Evolutionary conservation across 2,329 filamentous ascomycete genomes (phyloP), one percentile per base, ranked within the genome.

Genomic region (Coniochaeta prunicola): DNA sequence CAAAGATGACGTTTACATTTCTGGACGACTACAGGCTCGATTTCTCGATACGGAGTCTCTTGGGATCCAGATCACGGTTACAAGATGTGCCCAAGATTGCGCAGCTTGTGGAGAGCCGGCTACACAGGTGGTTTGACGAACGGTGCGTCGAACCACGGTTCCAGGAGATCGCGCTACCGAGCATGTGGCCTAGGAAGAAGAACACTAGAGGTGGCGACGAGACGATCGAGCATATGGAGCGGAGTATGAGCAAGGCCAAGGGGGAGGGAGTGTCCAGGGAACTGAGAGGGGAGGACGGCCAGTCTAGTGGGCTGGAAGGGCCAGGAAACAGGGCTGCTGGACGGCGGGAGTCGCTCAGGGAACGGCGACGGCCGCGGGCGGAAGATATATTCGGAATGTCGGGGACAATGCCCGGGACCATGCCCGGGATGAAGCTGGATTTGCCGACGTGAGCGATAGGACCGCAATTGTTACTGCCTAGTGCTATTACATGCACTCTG

Each of bases 1-100:
- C 94, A 3, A 96, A 92, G 70, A 88, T 99, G 72, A 91, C 91
- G 0, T 97, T 99, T 73, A 96, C 91, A 59, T 99, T 99, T 69
- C 80, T 93, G 34, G 90, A 93, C 70, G 90, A 94, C 74, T 96
- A 96, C 74, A 80, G 90, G 28, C 80, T 96, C 21, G 91, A 94
- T 71, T 87, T 96, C 63, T 91, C 87, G 3, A 89, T 93, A 30
- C 83, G 89, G 62, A 92, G 89, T 57, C 79, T 94, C 15, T 82
- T 96, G 5, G 91, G 91, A 36, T 90, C 87, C 60, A 83, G 90
- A n/a, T 90, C 87, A 3, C 80, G 90, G 17, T 76, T 96, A 3
- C 90, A 94, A 68, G 90, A 96, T 70, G 89, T 96, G 1, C 91
- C 91, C 30, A 96, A 96, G 70, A 93, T 96, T 66, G 90, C 91